A percentile compares a stretch with the other conserved stretches of the same genome.
These are phyloP conservation scores for Penicillium sp. DNA, from an alignment of 2,329 filamentous ascomycete genomes.

Conservation along the genomic window DNA sequence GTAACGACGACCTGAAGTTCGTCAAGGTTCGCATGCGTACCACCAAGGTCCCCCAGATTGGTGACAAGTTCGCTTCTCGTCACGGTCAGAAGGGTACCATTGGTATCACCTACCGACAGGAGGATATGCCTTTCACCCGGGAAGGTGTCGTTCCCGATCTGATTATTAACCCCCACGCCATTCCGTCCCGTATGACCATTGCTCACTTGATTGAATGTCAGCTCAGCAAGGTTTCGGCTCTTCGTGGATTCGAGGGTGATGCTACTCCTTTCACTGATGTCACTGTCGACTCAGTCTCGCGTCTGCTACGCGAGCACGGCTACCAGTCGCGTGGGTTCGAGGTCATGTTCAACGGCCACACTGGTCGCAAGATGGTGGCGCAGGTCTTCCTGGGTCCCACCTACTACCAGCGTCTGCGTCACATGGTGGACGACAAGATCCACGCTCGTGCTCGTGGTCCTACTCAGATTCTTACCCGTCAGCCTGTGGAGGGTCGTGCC, in stretches of 20 bases:
- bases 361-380: slow-evolving; percentile 84
- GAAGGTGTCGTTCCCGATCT: slow-evolving; percentile 92
- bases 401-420: slow-evolving; percentile 96
- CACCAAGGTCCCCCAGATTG: slow-evolving; percentile 97
- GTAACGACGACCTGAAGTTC: slow-evolving; percentile 88
- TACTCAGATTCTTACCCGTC: slow-evolving; percentile 93
- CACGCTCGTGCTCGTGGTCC: slow-evolving; percentile 97
- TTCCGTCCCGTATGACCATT: slow-evolving; percentile 99
- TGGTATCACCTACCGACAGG: slow-evolving; percentile 94
- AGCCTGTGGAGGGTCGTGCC: slow-evolving; percentile 97
- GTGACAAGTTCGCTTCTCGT: slow-evolving; percentile 98
- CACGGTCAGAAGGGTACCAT: slow-evolving; percentile 99
- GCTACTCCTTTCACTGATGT: slow-evolving; percentile 98
- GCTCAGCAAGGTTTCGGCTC: slow-evolving; percentile 88
- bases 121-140: slow-evolving; percentile 96
- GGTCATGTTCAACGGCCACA: slow-evolving; percentile 98
- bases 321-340: slow-evolving; percentile 98
- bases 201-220: slow-evolving; percentile 99
- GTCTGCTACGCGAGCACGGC: slow-evolving; percentile 79
- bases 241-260: slow-evolving; percentile 93
- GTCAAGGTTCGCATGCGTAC: slow-evolving; percentile 97
- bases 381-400: slow-evolving; percentile 97
- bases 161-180: slow-evolving; percentile 99
- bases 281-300: slow-evolving; percentile 89
- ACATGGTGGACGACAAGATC: slow-evolving; percentile 99